Base-by-base conservation (phyloP, 176 grass and related monocot species). In the Cenchrus fungigraminus region DNA sequence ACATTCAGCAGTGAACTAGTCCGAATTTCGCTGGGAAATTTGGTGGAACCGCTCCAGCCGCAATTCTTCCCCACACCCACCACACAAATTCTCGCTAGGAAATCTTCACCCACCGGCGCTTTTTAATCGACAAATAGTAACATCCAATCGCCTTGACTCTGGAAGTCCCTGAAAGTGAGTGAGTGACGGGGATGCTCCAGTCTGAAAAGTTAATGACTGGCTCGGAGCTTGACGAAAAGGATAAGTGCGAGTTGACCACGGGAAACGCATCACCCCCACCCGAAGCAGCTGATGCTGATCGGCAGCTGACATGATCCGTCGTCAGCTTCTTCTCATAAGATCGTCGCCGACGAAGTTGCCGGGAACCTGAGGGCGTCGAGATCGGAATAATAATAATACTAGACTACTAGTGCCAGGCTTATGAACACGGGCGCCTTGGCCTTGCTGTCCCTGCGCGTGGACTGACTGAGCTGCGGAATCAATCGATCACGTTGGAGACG, bases 171-270 rank as follows among this genome's bases (percentile, higher is more conserved):
- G 37, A 40, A 2, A 4, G 37, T 40, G 37, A 34, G 34, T 34
- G 61, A 57, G n/a, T 47, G 69, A 86, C 31, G 73, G 68, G 55
- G 68, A 71, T 29, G 5, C 14, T 15, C 57, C 0, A 0, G 19
- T 57, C 47, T 66, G 68, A 34, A 80, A 57, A 86, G 62, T 29
- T 66, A 78, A 56, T 80, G 77, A 74, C 70, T 25, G 20, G 8
- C 22, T 31, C 12, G 20, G 15, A 56, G 52, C 65, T 5, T 9
- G 79, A 81, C 29, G 50, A 44, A 69, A 58, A 14, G 32, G 70
- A 75, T 75, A 59, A 25, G 60, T 10, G 29, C 60, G 31, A 62
- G 70, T 58, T 75, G 85, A 80, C 77, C 77, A 11, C 14, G 28
- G 65, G 51, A 63, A n/a, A 37, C 42, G 54, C 58, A 50, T 10